These are phyloP conservation scores for Leptographium flavum DNA, from an alignment of 2,329 filamentous ascomycete genomes.

Conservation along the genomic window DNA sequence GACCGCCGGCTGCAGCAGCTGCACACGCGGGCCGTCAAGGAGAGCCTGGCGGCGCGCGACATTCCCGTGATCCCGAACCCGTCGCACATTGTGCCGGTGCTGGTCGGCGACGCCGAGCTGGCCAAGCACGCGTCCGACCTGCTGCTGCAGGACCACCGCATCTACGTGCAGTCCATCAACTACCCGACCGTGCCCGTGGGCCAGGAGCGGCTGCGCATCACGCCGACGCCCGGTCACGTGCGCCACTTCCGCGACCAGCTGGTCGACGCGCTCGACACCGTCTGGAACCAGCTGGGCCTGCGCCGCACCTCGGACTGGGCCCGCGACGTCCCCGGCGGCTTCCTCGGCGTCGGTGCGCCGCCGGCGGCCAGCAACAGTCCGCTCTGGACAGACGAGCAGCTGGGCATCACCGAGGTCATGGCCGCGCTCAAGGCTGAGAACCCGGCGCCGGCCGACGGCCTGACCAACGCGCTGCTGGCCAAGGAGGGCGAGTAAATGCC, in stretches of 20 bases:
- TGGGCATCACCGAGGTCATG: conserved; percentile 56
- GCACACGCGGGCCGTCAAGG: conserved; percentile 89
- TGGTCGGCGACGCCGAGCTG: conserved; percentile 86
- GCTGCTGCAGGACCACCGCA: conserved; percentile 75
- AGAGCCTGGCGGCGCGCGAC: conserved; percentile 59
- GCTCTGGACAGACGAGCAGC: conserved; percentile 87
- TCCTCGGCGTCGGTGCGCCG: conserved; percentile 80
- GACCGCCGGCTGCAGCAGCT: conserved; percentile 89
- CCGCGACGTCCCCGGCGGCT: conserved; percentile 57
- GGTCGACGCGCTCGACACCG: conserved; percentile 66
- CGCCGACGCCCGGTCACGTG: conserved; percentile 83
- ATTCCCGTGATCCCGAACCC: conserved; percentile 98
- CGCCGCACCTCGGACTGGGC: conserved; percentile 92
- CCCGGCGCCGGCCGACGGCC: conserved; percentile 18
- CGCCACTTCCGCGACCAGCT: conserved; percentile 77
- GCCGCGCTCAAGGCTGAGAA: conserved; percentile 33
- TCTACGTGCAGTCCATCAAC: conserved; percentile 98
- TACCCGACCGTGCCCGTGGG: conserved; percentile 96
- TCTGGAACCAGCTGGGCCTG: conserved; percentile 79
- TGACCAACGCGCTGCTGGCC: conserved; percentile 46
- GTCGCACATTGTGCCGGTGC: conserved; percentile 84
- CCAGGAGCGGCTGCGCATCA: conserved; percentile 93
- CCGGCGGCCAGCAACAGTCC: conserved; percentile 46
- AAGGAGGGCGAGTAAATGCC: conserved; percentile 19
- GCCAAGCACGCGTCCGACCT: conserved; percentile 88